Base-by-base conservation (phyloP, 176 grass and related monocot genomes). In the Guadua angustifolia region DNA sequence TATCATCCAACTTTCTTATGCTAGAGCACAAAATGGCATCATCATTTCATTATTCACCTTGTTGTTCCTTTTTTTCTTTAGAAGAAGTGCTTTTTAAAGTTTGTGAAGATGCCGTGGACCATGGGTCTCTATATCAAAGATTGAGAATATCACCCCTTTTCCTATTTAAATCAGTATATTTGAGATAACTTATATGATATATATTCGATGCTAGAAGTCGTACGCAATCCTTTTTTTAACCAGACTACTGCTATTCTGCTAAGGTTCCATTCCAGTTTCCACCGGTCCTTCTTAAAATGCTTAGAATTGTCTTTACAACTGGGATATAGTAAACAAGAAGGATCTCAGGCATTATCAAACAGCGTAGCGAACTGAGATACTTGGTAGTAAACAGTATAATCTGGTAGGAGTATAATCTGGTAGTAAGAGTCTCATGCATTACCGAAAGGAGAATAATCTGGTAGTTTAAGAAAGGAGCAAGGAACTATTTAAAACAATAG, bases 271-370 rank as follows among this genome's bases (percentile, higher is more conserved):
- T 72, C 16, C 19, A n/a, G 32, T 73, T 79, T 79, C 68, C 21
- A 58, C 19, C 5, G 7, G 69, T 77, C 52, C 19, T 46, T 39
- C 29, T n/a, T 73, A 39, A 29, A 79, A 79, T 45, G 18, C 24
- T 70, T 21, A 13, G 47, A 55, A 66, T 85, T 69, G 52, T 65
- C 24, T 70, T 70, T 36, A 52, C 46, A 81, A 46, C 53, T 46
- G 33, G 26, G 52, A 81, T 89, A 59, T 51, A 80, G 60, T 35
- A 75, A 63, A 69, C 62, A 76, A 44, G 55, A 85, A 69, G 22
- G 57, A 36, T 6, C 77, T 9, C 43, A 21, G 17, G 42, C 13
- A 35, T 85, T 26, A 51, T 35, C 46, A 21, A 64, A 69, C 43
- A 22, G 29, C 58, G 75, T 58, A 45, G 29, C 17, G n/a, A 79